Evolutionary conservation across 2,329 filamentous ascomycete species (phyloP).

Genomic region (Sarocladium kiliense): DNA sequence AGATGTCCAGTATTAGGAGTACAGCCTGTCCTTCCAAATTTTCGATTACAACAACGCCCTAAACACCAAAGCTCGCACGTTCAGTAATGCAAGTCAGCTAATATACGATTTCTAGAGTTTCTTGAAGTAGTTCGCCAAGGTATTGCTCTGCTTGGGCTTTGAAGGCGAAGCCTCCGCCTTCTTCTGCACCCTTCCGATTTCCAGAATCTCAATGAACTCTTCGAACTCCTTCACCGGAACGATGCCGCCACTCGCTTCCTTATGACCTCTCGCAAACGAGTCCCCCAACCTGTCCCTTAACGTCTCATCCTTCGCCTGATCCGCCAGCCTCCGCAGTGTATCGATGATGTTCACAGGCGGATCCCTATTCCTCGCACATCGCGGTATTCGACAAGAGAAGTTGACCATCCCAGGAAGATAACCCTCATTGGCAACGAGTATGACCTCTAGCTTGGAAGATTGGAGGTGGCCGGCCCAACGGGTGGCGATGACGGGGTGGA

Average conservation of each 20-base stretch:
- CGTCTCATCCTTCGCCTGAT: slow-evolving; percentile 30
- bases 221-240: slow-evolving; percentile 58
- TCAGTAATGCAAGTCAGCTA: no score
- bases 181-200: slow-evolving; percentile 54
- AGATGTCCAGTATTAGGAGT: no score
- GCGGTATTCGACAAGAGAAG: slow-evolving; percentile 60
- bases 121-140: slow-evolving; percentile 49
- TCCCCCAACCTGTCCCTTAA: slow-evolving; percentile 48
- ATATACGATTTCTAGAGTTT: no score
- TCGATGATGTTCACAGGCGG: slow-evolving; percentile 60
- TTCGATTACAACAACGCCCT: no score
- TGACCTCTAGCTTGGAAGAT: slow-evolving; percentile 54
- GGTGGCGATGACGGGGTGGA: slow-evolving; percentile 64
- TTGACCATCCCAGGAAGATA: slow-evolving; percentile 60
- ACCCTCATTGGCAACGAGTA: slow-evolving; percentile 63
- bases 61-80: no score
- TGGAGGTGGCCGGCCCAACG: slow-evolving; percentile 59
- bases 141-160: slow-evolving; percentile 43
- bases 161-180: slow-evolving; percentile 32
- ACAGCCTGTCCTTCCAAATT: no score
- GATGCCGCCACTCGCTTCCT: slow-evolving; percentile 62
- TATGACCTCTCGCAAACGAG: slow-evolving; percentile 62
- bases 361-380: slow-evolving; percentile 46
- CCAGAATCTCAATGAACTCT: slow-evolving; percentile 55
- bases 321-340: slow-evolving; percentile 47